phyloP scores from a whole-genome alignment of 345 rosid genomes.

The Zanthoxylum bungeanum region DNA sequence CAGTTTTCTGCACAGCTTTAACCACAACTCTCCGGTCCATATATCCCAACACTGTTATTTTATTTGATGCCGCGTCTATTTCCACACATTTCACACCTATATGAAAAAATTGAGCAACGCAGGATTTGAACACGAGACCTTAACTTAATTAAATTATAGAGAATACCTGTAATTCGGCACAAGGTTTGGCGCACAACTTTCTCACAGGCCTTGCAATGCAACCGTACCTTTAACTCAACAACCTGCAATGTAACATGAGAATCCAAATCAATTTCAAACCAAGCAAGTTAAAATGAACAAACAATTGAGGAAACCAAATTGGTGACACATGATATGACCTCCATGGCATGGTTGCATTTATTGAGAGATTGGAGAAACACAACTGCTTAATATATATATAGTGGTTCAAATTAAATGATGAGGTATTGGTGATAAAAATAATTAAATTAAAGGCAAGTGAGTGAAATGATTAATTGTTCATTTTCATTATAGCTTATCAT shows the following conservation, averaged over 20 bases:
- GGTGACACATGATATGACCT: background rate
- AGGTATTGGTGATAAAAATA: background rate
- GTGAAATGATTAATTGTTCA: background rate
- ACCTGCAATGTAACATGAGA: conserved; percentile 20
- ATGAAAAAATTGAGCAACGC: background rate
- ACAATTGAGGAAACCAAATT: background rate
- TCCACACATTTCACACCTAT: conserved; percentile 34
- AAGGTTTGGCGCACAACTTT: conserved; percentile 30
- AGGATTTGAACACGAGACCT: background rate
- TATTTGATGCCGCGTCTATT: conserved; percentile 18
- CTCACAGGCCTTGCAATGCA: conserved; percentile 41
- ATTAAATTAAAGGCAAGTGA: background rate
- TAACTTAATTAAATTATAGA: background rate
- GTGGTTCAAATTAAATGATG: too few species aligned
- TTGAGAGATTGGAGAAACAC: background rate
- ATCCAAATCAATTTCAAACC: background rate
- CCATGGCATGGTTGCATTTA: background rate
- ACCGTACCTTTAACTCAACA: conserved; percentile 29
- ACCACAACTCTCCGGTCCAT: conserved; percentile 13
- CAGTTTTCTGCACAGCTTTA: conserved; percentile 29
- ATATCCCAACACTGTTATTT: conserved; percentile 32
- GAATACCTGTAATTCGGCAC: conserved; percentile 26
- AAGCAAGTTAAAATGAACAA: background rate
- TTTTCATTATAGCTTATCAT: conserved; percentile 7
- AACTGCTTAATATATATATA: background rate